These are phyloP conservation scores for Aspergillus sclerotiicarbonarius DNA, from an alignment of 495 filamentous ascomycete genomes.

Conservation along the genomic window DNA sequence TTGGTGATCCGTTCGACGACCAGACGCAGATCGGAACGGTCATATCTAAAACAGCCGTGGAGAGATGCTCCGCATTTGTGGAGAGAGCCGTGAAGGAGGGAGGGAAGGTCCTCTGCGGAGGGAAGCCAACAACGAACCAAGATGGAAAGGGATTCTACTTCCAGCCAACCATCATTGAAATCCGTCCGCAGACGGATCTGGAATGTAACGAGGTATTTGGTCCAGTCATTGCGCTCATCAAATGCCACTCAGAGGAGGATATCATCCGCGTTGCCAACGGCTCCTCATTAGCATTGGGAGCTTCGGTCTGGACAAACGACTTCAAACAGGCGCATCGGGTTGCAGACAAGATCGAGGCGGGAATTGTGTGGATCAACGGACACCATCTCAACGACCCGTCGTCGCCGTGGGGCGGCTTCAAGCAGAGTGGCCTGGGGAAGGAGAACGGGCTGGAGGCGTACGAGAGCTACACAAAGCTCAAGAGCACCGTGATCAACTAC, in stretches of 20 bases:
- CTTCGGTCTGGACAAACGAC: constrained; percentile 59
- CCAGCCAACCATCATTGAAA: constrained; percentile 53
- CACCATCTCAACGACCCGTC: constrained; percentile 62
- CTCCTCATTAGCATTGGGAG: constrained; percentile 51
- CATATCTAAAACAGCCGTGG: constrained; percentile 37
- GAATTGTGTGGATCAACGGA: constrained; percentile 62
- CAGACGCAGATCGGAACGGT: constrained; percentile 43
- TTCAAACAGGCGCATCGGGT: constrained; percentile 57
- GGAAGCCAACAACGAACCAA: constrained; percentile 32
- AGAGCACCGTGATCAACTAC: constrained; percentile 60
- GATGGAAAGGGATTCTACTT: constrained; percentile 55
- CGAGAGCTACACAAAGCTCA: constrained; percentile 55
- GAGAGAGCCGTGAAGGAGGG: constrained; percentile 27
- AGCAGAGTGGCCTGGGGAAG: constrained; percentile 55
- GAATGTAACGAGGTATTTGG: constrained; percentile 49
- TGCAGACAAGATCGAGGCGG: constrained; percentile 54
- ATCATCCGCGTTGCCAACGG: constrained; percentile 47
- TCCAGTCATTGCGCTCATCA: constrained; percentile 47
- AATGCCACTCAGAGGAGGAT: constrained; percentile 47
- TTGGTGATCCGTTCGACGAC: constrained; percentile 50
- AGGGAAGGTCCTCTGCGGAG: constrained; percentile 29
- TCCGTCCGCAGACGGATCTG: constrained; percentile 26
- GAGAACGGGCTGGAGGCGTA: constrained; percentile 59
- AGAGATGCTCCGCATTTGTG: constrained; percentile 38
- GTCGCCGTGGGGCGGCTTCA: constrained; percentile 58